Base-by-base conservation (phyloP, 1,284 basidiomycete genomes). In the Moesziomyces sp. region DNA sequence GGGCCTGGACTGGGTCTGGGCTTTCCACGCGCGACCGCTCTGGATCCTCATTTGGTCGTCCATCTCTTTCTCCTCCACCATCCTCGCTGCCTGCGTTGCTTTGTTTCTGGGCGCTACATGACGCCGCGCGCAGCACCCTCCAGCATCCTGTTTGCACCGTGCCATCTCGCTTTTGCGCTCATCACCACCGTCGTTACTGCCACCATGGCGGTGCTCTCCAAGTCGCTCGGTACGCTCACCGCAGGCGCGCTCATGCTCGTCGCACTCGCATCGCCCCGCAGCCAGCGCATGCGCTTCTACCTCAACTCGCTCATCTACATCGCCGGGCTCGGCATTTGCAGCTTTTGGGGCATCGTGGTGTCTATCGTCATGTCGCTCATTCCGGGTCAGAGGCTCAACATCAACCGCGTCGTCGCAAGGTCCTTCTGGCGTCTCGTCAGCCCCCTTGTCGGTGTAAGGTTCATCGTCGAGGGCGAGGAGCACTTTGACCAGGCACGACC, bases 381-480 rank as follows among this genome's bases (percentile, higher is more conserved):
- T 9, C 94, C 94, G 18, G 86, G 82, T 80, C 87, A 89, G 79
- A 87, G 91, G 19, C 90, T 90, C 83, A 92, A 97, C 84, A 92
- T 92, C 79, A 93, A 96, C 86, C 91, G 88, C 78, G 86, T 92
- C 73, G 91, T 96, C 44, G 96, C 94, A 3, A 87, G 93, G 52
- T 89, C 88, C 46, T 98, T 99, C 87, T 94, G 96, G 86, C 79
- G 84, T 54, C 74, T 93, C 58, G 89, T 90, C 47, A 88, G 89
- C 42, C 88, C 89, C 14, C 84, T 90, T 3, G 84, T 95, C 49
- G 91, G 90, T 67, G 86, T 96, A 74, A 85, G 86, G 50, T 87
- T 97, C 76, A 88, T 90, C 54, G 88, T 98, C 33, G 93, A 97
- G 83, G 94, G 94, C 26, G 90, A 91, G 80, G 92, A 97, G 82